Conservation (phyloP, 2,329 filamentous ascomycete genomes). For the Seiridium cupressi region DNA sequence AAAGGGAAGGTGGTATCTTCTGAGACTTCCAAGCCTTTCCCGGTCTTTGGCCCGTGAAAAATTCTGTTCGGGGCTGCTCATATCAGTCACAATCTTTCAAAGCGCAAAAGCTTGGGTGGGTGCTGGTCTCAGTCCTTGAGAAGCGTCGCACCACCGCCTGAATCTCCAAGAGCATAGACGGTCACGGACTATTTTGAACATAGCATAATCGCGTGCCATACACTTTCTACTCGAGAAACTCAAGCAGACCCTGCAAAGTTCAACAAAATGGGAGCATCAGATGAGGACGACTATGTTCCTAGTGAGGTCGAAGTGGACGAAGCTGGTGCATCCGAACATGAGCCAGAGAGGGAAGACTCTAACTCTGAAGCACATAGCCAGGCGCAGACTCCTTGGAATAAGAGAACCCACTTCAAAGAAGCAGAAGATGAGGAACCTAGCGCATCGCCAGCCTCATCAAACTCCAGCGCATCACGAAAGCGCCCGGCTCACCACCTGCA, state of each 20-base stretch:
- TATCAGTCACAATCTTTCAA: too few species aligned
- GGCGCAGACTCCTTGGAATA: background rate
- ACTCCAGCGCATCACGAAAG: conserved; percentile 4
- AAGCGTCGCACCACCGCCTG: too few species aligned
- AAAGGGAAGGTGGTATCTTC: too few species aligned
- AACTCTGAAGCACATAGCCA: background rate
- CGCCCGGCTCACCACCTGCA: conserved; percentile 11
- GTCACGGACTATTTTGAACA: too few species aligned
- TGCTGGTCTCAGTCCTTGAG: too few species aligned
- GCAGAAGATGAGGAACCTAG: background rate
- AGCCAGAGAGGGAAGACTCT: background rate
- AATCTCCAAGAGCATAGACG: too few species aligned
- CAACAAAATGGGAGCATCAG: background rate
- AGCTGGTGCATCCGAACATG: background rate
- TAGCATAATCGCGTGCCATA: too few species aligned
- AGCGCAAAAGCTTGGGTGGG: too few species aligned
- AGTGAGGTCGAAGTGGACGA: background rate
- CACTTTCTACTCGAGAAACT: too few species aligned
- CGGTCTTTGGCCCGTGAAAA: too few species aligned
- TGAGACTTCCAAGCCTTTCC: too few species aligned
- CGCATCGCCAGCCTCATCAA: background rate
- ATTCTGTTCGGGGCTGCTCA: too few species aligned
- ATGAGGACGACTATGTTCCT: conserved; percentile 4
- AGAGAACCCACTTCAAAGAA: background rate
- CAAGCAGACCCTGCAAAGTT: background rate